phyloP scores from a whole-genome alignment of 1,284 basidiomycete genomes.

The Cystobasidium slooffiae region DNA sequence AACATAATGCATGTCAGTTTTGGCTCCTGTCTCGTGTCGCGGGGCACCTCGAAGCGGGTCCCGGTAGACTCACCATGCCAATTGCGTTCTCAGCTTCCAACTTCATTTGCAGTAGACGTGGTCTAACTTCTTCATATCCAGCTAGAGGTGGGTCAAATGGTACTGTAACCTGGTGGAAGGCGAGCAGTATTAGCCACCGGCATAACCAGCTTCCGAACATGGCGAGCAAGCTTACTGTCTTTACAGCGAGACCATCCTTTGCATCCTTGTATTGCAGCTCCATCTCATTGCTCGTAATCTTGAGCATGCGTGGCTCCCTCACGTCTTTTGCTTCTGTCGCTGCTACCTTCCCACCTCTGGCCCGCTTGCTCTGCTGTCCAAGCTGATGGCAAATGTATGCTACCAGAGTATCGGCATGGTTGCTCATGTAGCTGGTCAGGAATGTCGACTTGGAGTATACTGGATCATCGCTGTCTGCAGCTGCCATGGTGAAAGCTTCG shows the following conservation, averaged over 20 bases:
- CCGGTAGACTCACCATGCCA: slow-evolving; percentile 66
- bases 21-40: not conserved
- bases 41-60: not conserved
- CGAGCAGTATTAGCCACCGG: not conserved
- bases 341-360: slow-evolving; percentile 9
- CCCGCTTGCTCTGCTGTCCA: slow-evolving; percentile 7
- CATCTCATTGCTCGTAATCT: slow-evolving; percentile 63
- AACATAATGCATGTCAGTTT: slow-evolving; percentile 1
- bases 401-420: slow-evolving; percentile 72
- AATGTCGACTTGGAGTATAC: slow-evolving; percentile 74
- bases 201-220: not conserved
- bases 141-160: slow-evolving; percentile 69
- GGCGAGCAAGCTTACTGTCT: slow-evolving; percentile 1
- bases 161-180: slow-evolving; percentile 60
- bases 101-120: slow-evolving; percentile 73
- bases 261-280: slow-evolving; percentile 65
- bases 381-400: slow-evolving; percentile 47
- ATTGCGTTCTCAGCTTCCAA: slow-evolving; percentile 70
- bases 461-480: slow-evolving; percentile 59
- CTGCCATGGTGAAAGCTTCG: not conserved
- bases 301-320: slow-evolving; percentile 67
- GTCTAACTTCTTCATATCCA: slow-evolving; percentile 77
- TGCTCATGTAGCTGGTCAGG: slow-evolving; percentile 79
- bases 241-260: slow-evolving; percentile 51
- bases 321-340: slow-evolving; percentile 65